Evolutionary conservation across 768 basidiomycete species (phyloP).

Genomic region (Paxillus ammoniavirescens): DNA sequence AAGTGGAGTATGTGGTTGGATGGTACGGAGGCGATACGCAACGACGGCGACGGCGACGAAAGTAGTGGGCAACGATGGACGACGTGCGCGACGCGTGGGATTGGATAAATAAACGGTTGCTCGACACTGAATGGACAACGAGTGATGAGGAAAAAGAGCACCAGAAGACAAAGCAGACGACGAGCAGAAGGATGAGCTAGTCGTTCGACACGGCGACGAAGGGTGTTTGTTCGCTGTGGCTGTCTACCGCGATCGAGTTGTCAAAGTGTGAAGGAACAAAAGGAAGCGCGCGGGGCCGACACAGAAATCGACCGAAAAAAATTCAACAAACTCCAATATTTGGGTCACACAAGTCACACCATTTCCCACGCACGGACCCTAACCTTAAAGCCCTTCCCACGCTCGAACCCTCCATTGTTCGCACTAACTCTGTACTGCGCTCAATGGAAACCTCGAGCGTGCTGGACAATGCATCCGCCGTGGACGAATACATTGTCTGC

Average conservation of each 20-base stretch:
- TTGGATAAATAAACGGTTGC: slow-evolving; percentile 32
- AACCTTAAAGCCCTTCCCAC: slow-evolving; percentile 35
- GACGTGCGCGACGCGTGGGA: slow-evolving; percentile 51
- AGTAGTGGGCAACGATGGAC: slow-evolving; percentile 24
- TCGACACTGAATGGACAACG: slow-evolving; percentile 20
- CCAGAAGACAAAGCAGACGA: slow-evolving; percentile 21
- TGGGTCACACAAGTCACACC: slow-evolving; percentile 33
- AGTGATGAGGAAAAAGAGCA: slow-evolving; percentile 19
- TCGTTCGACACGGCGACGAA: slow-evolving; percentile 40
- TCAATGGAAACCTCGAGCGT: slow-evolving; percentile 1
- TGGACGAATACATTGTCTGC: background rate
- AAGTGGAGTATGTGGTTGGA: slow-evolving; percentile 24
- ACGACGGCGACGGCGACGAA: slow-evolving; percentile 23
- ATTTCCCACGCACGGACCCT: slow-evolving; percentile 47
- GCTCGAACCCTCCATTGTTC: slow-evolving; percentile 27
- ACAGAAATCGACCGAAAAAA: slow-evolving; percentile 38
- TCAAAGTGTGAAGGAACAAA: slow-evolving; percentile 41
- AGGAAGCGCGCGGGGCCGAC: slow-evolving; percentile 48
- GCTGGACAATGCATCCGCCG: background rate
- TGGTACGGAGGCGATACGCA: slow-evolving; percentile 26
- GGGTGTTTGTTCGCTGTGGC: slow-evolving; percentile 42
- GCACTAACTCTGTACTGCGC: slow-evolving; percentile 1
- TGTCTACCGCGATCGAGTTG: slow-evolving; percentile 49
- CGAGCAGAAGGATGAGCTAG: slow-evolving; percentile 16
- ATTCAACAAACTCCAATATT: slow-evolving; percentile 41